phyloP scores from a whole-genome alignment of 768 basidiomycete species.

The Leccinum ochraceum region DNA sequence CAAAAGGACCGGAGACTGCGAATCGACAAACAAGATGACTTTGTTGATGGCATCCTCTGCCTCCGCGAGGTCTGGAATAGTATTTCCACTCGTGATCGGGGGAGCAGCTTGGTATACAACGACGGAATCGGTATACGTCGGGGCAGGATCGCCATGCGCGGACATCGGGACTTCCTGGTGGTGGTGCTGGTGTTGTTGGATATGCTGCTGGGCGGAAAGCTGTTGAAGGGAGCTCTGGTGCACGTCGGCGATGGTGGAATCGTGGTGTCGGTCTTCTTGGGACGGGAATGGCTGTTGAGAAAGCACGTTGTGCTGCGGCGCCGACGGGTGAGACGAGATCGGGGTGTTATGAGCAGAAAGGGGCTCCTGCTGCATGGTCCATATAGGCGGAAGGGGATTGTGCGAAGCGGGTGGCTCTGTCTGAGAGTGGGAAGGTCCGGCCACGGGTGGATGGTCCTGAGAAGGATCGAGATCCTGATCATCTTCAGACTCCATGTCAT shows the following conservation, averaged over 20 bases:
- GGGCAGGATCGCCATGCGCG: constrained; percentile 23
- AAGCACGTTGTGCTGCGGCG: constrained; percentile 30
- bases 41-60: constrained; percentile 57
- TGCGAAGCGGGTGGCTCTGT: constrained; percentile 26
- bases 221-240: constrained; percentile 32
- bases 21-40: constrained; percentile 54
- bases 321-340: constrained; percentile 33
- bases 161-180: constrained; percentile 28
- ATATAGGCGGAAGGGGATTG: constrained; percentile 35
- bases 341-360: constrained; percentile 29
- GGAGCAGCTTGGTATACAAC: constrained; percentile 37
- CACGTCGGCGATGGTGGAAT: constrained; percentile 27
- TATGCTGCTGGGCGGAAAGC: constrained; percentile 32
- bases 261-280: constrained; percentile 29
- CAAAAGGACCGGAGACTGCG: constrained; percentile 34
- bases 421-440: constrained; percentile 35
- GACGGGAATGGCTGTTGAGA: constrained; percentile 33
- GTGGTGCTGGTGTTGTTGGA: constrained; percentile 25
- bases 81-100: constrained; percentile 33
- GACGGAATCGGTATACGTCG: constrained; percentile 30
- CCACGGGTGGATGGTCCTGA: constrained; percentile 25
- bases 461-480: constrained; percentile 32
- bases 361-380: constrained; percentile 35
- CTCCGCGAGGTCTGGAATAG: constrained; percentile 44
- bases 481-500: constrained; percentile 40